Conservation (phyloP, 2,329 filamentous ascomycete species). For the Cryphonectria naterciae region DNA sequence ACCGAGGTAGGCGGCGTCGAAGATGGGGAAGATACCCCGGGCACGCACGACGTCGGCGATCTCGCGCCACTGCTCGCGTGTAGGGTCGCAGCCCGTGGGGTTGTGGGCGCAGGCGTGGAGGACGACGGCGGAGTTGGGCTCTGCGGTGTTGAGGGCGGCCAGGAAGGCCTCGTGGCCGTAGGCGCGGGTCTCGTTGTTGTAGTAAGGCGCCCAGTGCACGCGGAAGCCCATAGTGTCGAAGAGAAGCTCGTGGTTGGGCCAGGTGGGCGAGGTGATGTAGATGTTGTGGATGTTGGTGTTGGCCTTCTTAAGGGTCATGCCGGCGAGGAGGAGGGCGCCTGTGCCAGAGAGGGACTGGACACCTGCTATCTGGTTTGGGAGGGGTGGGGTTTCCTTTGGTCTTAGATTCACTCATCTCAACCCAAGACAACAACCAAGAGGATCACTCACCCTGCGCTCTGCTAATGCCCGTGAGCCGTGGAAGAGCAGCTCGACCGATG, state of each 20-base stretch:
- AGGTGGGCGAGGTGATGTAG: conserved; percentile 46
- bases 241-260: conserved; percentile 46
- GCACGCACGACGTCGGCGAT: conserved; percentile 34
- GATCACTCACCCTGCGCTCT: conserved; percentile 37
- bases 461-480: conserved; percentile 33
- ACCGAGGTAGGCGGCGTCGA: conserved; percentile 41
- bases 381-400: neutral
- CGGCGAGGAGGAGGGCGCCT: conserved; percentile 44
- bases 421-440: too few relatives aligned
- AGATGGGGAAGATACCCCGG: conserved; percentile 37
- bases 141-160: conserved; percentile 35
- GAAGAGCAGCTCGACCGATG: conserved; percentile 39
- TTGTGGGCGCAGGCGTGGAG: conserved; percentile 50
- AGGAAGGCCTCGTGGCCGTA: conserved; percentile 42
- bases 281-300: conserved; percentile 36
- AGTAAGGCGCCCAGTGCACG: conserved; percentile 42
- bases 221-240: conserved; percentile 41
- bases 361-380: conserved; percentile 18
- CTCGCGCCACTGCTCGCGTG: conserved; percentile 39
- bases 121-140: conserved; percentile 37
- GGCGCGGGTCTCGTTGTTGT: conserved; percentile 39
- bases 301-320: conserved; percentile 38
- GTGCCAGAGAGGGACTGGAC: conserved; percentile 46
- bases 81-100: conserved; percentile 47
- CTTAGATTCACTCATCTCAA: neutral